Percentiles rank a stretch among this genome's conserved stretches.
phyloP scores from a whole-genome alignment of 805 yeast species.

The Candida silvicultrix region DNA sequence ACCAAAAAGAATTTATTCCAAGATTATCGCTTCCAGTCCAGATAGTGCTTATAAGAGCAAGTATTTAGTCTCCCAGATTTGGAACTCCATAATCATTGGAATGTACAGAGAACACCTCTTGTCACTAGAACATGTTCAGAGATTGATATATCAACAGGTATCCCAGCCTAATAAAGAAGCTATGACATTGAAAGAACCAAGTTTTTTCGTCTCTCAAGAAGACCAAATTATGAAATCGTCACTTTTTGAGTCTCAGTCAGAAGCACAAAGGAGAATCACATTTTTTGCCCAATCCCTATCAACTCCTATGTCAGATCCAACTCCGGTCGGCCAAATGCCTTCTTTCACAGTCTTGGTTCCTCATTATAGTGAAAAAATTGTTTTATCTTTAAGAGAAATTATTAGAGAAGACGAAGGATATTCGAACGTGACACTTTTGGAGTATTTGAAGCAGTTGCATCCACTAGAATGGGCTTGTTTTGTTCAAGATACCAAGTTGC shows the following conservation, averaged over 20 bases:
- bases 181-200: constrained; percentile 56
- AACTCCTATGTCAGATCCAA: constrained; percentile 75
- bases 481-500: constrained; percentile 56
- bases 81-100: constrained; percentile 97
- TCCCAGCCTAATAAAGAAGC: constrained; percentile 27
- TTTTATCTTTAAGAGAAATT: constrained; percentile 69
- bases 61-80: constrained; percentile 93
- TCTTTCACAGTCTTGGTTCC: constrained; percentile 81
- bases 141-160: constrained; percentile 92
- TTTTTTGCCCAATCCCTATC: constrained; percentile 88
- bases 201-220: constrained; percentile 76
- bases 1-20: constrained; percentile 71
- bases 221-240: constrained; percentile 60
- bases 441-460: constrained; percentile 60
- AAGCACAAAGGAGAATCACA: constrained; percentile 77
- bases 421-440: constrained; percentile 57
- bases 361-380: constrained; percentile 79
- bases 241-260: constrained; percentile 56
- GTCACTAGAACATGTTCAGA: constrained; percentile 97
- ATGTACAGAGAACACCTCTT: constrained; percentile 98
- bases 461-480: constrained; percentile 66
- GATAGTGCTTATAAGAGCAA: constrained; percentile 96
- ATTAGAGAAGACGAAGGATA: constrained; percentile 64
- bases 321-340: constrained; percentile 65
- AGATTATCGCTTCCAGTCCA: constrained; percentile 50